A percentile compares a stretch with the other conserved stretches of the same genome.
Conservation (phyloP, 2,329 filamentous ascomycete species). For the Colletotrichum sp. region DNA sequence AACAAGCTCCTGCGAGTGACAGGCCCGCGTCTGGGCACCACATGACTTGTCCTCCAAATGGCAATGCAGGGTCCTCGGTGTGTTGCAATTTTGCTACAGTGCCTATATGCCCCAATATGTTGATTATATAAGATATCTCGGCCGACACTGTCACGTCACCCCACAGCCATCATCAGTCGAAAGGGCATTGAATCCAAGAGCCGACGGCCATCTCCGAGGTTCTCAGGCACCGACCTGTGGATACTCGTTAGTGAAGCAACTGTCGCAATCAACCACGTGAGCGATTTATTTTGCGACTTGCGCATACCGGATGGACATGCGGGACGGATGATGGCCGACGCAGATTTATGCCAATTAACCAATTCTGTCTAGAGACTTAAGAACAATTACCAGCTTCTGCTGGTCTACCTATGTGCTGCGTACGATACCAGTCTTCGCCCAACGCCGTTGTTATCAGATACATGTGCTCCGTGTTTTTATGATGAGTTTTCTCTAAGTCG, state of each 20-base stretch:
- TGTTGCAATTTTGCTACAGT: background rate
- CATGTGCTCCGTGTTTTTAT: background rate
- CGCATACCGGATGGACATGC: background rate
- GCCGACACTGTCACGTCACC: background rate
- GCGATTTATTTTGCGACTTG: background rate
- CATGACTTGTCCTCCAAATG: background rate
- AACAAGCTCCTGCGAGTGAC: background rate
- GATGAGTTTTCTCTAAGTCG: background rate
- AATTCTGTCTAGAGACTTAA: background rate
- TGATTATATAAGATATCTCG: background rate
- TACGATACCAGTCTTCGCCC: background rate
- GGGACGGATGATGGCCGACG: background rate
- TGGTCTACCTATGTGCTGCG: background rate
- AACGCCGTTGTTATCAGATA: background rate
- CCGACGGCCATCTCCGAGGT: background rate
- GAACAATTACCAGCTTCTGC: background rate
- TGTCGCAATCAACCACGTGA: background rate
- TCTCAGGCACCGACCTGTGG: background rate
- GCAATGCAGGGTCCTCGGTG: background rate
- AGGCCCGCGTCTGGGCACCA: background rate
- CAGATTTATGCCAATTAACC: background rate
- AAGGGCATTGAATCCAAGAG: background rate
- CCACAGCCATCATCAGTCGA: background rate
- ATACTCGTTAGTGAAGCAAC: background rate
- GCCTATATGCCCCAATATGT: background rate